Conservation (phyloP, 352 stramenopile genomes). For the Stephanocyclus meneghinianus region DNA sequence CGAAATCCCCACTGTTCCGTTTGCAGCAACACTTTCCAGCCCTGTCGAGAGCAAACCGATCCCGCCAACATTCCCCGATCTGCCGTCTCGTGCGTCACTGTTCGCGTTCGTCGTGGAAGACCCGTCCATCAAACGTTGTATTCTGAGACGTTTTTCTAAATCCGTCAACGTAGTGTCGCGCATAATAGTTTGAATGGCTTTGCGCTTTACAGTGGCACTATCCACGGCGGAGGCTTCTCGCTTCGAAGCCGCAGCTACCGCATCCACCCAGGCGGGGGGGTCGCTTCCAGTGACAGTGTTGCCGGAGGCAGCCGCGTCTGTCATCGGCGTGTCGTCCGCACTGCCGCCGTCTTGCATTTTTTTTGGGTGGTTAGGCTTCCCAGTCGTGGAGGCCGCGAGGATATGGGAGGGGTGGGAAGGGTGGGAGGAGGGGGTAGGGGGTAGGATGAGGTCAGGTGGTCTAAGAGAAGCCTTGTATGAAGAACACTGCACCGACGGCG, state of each 20-base stretch:
- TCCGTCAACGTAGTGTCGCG: conserved; percentile 59
- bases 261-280: not conserved
- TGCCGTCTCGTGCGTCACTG: not conserved
- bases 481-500: too few species aligned
- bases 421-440: too few species aligned
- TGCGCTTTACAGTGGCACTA: conserved; percentile 49
- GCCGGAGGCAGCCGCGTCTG: not conserved
- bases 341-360: not conserved
- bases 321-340: not conserved
- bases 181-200: conserved; percentile 75
- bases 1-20: conserved; percentile 10
- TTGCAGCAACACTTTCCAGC: not conserved
- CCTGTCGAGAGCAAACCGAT: conserved; percentile 7
- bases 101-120: conserved; percentile 6
- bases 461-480: too few species aligned
- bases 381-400: too few species aligned
- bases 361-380: too few species aligned
- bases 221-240: conserved; percentile 13
- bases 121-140: conserved; percentile 76
- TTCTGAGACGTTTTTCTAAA: conserved; percentile 61
- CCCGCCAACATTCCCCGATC: not conserved
- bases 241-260: not conserved
- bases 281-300: not conserved
- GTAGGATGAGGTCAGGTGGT: too few species aligned
- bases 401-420: too few species aligned